Conservation (phyloP, 345 rosid species). For the Euphorbia peplus region DNA sequence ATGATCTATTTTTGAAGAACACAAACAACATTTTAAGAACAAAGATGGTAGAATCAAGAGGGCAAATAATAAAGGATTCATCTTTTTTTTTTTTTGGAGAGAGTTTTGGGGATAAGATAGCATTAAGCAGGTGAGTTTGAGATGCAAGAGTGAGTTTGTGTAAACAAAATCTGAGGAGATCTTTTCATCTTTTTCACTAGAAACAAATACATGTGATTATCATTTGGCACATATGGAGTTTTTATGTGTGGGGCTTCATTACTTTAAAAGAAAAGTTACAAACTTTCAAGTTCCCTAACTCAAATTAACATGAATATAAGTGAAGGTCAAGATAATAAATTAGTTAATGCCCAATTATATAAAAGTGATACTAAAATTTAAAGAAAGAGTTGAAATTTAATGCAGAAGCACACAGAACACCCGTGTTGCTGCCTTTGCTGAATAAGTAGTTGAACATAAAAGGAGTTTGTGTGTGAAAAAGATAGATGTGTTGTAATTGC, state of each 20-base stretch:
- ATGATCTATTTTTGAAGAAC: slow-evolving; percentile 41
- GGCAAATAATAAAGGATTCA: slow-evolving; percentile 40
- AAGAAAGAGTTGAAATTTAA: too few species aligned
- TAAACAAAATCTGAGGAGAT: slow-evolving; percentile 21
- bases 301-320: too few species aligned
- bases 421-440: background rate
- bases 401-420: background rate
- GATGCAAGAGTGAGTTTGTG: too few species aligned
- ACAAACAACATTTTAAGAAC: slow-evolving; percentile 30
- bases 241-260: slow-evolving; percentile 21
- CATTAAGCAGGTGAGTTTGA: too few species aligned
- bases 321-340: too few species aligned
- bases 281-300: too few species aligned
- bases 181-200: slow-evolving; percentile 36
- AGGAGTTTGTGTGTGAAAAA: background rate
- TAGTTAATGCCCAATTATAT: too few species aligned
- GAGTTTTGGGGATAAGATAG: slow-evolving; percentile 26
- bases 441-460: too few species aligned
- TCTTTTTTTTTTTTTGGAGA: too few species aligned
- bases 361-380: too few species aligned
- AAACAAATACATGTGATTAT: slow-evolving; percentile 68
- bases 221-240: slow-evolving; percentile 44
- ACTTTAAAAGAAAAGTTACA: too few species aligned
- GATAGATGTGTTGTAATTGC: background rate
- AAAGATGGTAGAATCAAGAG: slow-evolving; percentile 39